phyloP scores from a whole-genome alignment of 2,329 filamentous ascomycete genomes.

The Botrytis sinoallii region DNA sequence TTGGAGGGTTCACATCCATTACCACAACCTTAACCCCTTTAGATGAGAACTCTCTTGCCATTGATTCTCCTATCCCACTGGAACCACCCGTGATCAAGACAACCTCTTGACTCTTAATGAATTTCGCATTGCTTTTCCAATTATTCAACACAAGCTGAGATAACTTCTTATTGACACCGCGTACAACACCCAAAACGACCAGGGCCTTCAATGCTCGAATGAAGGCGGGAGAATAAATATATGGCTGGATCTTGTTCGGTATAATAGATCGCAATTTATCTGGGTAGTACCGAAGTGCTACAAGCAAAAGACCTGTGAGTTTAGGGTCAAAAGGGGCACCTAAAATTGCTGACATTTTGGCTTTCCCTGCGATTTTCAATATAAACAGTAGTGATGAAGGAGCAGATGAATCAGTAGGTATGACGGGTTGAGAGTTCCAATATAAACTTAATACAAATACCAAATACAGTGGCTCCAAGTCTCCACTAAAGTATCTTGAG shows the following conservation, averaged over 20 bases:
- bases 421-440: neutral
- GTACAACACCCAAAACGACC: constrained; percentile 50
- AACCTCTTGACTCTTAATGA: constrained; percentile 65
- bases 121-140: constrained; percentile 49
- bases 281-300: constrained; percentile 31
- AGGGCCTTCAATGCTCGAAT: constrained; percentile 35
- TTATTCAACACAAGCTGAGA: constrained; percentile 50
- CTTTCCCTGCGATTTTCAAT: neutral
- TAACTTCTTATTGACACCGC: constrained; percentile 48
- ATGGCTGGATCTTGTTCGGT: constrained; percentile 23
- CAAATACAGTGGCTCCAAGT: neutral
- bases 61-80: constrained; percentile 57
- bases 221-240: constrained; percentile 26
- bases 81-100: constrained; percentile 74
- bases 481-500: neutral
- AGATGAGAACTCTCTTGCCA: constrained; percentile 62
- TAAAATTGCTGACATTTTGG: constrained; percentile 2
- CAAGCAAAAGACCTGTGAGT: constrained; percentile 28
- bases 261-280: constrained; percentile 26
- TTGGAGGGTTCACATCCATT: constrained; percentile 62
- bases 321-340: constrained; percentile 20
- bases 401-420: neutral
- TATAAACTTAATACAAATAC: neutral
- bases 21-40: constrained; percentile 65
- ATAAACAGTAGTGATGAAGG: neutral